Evolutionary conservation across 2,329 filamentous ascomycete species (phyloP).

Genomic region (Penicillium expansum): DNA sequence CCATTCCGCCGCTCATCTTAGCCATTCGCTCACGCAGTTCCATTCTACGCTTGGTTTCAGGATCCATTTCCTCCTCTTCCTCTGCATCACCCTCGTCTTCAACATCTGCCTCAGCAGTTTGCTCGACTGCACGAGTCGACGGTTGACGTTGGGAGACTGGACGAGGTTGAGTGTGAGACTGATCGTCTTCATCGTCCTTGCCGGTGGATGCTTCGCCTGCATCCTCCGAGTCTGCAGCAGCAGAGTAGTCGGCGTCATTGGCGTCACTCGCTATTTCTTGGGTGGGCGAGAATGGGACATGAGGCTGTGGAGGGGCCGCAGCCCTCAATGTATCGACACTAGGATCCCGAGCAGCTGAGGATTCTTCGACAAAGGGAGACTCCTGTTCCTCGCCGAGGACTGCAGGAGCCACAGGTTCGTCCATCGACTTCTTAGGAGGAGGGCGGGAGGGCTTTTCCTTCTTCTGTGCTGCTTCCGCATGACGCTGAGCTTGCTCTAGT

Average conservation of each 20-base stretch:
- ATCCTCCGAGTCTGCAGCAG: slow-evolving; percentile 62
- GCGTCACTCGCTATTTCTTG: slow-evolving; percentile 59
- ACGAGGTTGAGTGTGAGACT: slow-evolving; percentile 16
- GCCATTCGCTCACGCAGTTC: slow-evolving; percentile 94
- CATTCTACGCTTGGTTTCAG: slow-evolving; percentile 78
- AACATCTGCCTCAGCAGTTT: slow-evolving; percentile 47
- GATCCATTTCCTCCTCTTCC: slow-evolving; percentile 81
- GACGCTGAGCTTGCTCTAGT: slow-evolving; percentile 78
- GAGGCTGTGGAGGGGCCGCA: slow-evolving; percentile 34
- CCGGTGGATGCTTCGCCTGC: slow-evolving; percentile 63
- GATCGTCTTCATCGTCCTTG: slow-evolving; percentile 71
- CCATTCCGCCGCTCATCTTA: slow-evolving; percentile 97
- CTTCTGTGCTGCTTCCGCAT: slow-evolving; percentile 73
- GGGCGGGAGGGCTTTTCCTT: slow-evolving; percentile 85
- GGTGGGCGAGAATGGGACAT: slow-evolving; percentile 40
- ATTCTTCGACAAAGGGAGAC: slow-evolving; percentile 31
- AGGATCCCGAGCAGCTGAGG: slow-evolving; percentile 36
- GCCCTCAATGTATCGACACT: slow-evolving; percentile 35
- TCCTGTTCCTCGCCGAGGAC: slow-evolving; percentile 26
- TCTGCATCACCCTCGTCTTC: slow-evolving; percentile 66
- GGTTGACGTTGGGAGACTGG: slow-evolving; percentile 19
- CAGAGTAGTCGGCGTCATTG: slow-evolving; percentile 65
- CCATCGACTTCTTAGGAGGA: slow-evolving; percentile 62
- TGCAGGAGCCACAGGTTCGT: slow-evolving; percentile 35
- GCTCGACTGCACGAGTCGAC: slow-evolving; percentile 30